Base-by-base conservation (phyloP, 352 stramenopile genomes). In the Phytophthora multivora region DNA sequence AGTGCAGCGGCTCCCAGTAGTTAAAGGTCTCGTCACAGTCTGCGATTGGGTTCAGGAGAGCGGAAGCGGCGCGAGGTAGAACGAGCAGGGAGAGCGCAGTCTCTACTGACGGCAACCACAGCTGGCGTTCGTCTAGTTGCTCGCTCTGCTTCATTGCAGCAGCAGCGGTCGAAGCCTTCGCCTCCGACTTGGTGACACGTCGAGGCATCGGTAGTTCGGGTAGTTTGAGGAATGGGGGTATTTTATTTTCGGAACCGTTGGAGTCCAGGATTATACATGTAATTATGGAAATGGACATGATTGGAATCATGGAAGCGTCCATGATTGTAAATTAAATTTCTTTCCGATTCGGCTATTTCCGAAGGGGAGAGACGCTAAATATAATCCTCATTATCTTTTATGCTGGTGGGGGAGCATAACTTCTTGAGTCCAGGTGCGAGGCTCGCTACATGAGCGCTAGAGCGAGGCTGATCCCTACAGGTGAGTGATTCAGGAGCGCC, bases 21-120 rank as follows among this genome's bases (percentile, higher is more conserved):
- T 99, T 99, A 73, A 96, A 99, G 1, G 95, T 97, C 81, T 99
- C 97, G 74, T 99, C 97, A 63, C 97, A 99, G 84, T 99, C 97
- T 23, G 88, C 89, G 55, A 99, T 92, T 35, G 86, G 83, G 47
- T 75, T 93, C 38, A 91, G 28, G 1, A 95, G 61, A 45, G 89
- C 86, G 15, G 73, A 86, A 18, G 41, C 49, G 15, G 79, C 55
- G 16, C 87, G 85, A 26, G 86, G 81, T 30, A 89, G 53, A 35
- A 90, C n/a, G 19, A 93, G 74, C 19, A 93, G 58, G 18, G 75
- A 86, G 39, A 93, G 61, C 9, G 82, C 78, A 5, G 81, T 90
- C 52, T 91, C 71, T 5, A 85, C 23, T 2, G 72, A 77, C 12
- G 84, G 84, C 7, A 73, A 55, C 84, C 84, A 93, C 39, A 90